These are phyloP conservation scores for Beauveria scarabaeidicola DNA, from an alignment of 2,329 filamentous ascomycete species.

Conservation along the genomic window DNA sequence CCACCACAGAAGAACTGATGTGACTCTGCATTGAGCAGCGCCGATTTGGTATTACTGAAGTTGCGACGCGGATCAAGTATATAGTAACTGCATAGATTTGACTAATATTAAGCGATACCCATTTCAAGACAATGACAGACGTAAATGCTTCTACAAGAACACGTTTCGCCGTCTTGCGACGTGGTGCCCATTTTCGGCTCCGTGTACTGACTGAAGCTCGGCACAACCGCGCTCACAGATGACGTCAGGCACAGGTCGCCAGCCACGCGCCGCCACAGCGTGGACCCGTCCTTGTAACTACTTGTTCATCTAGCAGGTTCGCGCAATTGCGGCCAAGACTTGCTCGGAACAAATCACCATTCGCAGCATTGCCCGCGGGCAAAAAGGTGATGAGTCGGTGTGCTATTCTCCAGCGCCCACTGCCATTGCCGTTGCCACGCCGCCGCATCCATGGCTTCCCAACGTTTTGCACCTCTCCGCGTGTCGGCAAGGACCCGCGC, in stretches of 20 bases:
- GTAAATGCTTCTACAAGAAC: neutral
- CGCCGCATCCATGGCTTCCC: neutral
- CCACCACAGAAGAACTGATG: constrained; percentile 32
- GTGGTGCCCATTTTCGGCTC: too few species aligned
- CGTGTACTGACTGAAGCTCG: too few species aligned
- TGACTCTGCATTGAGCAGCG: neutral
- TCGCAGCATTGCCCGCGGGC: neutral
- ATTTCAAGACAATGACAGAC: neutral
- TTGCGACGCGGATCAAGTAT: neutral
- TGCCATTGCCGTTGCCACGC: neutral
- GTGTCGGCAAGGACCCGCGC: constrained; percentile 27
- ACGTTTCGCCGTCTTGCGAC: too few species aligned
- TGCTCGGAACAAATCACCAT: neutral
- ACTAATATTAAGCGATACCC: constrained; percentile 8
- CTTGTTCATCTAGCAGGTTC: neutral
- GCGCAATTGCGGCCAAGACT: neutral
- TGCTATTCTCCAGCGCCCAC: neutral
- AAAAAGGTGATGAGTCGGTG: neutral
- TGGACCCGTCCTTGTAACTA: neutral
- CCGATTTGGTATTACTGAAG: neutral
- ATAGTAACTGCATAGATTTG: neutral
- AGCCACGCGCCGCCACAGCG: neutral
- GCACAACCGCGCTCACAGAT: neutral
- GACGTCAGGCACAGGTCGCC: constrained; percentile 1
- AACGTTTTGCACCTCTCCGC: neutral